Evolutionary conservation across 345 rosid species (phyloP), one percentile per base, ranked within the genome.

Genomic region (Lenwebbia sp.): DNA sequence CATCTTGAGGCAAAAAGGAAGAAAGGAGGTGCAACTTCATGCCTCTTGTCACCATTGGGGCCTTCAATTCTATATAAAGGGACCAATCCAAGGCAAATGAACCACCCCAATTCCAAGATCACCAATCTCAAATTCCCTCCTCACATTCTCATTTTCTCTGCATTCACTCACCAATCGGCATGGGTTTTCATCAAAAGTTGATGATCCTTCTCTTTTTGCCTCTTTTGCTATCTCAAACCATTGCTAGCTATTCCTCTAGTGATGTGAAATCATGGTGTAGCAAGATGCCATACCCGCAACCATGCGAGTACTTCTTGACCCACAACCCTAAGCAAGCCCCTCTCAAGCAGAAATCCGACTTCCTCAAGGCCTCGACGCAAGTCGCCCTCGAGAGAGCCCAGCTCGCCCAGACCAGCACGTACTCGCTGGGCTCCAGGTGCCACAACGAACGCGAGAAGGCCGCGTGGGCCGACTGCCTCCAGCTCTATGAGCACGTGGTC

Each of bases 381-480:
- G 84, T 89, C 2, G 93, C 91, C 40, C 84, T 95, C 37, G 92
- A 93, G 19, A 91, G 94, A 19, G 94, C 98, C 28, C 55, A 82
- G n/a, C 83, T 58, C 6, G 96, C 96, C 26, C 89, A 88, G 30
- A 62, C 50, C 44, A 92, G 89, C 87, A 90, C 91, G 87, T 91
- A 86, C 58, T 86, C 87, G 44, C 88, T 95, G 9, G 96, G 96
- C 1, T 85, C 92, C 0, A 92, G 91, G 86, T 95, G 98, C 88
- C 88, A 88, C 23, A 94, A 89, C 83, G 75, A 85, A 7, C 92
- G 88, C 81, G 92, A 94, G 86, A 96, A 92, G 84, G 92, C 92
- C 28, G 96, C 94, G 2, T 96, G 96, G 99, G 90, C 92, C 13
- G 99, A 97, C 81, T 97, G 99, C 86, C 85, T 96, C 65, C 86